These are phyloP conservation scores for Phaeoacremonium minimum DNA, from an alignment of 2,329 filamentous ascomycete genomes.

Conservation along the genomic window DNA sequence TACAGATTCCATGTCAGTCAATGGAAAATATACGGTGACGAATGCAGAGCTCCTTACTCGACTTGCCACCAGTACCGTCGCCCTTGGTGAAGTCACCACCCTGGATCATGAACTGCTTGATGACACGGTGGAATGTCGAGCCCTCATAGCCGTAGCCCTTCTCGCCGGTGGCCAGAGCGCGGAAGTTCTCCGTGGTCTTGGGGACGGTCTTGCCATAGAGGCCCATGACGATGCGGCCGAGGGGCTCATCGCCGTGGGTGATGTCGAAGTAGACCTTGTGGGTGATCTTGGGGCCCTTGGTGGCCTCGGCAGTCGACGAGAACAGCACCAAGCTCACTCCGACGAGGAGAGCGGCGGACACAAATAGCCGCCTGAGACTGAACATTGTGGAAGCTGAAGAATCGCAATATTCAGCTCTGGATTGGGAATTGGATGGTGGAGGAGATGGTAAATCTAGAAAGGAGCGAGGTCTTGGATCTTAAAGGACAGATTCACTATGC, in stretches of 20 bases:
- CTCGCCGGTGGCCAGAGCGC: constrained; percentile 77
- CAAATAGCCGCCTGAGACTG: constrained; percentile 64
- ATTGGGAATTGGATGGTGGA: constrained; percentile 1
- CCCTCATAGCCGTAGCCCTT: constrained; percentile 82
- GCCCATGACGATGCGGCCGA: constrained; percentile 75
- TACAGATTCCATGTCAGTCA: constrained; percentile 19
- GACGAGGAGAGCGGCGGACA: constrained; percentile 71
- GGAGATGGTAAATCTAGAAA: neutral
- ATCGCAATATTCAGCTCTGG: constrained; percentile 1
- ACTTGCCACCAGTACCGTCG: constrained; percentile 81
- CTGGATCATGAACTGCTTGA: constrained; percentile 90
- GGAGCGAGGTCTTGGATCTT: neutral
- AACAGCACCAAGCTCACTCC: constrained; percentile 73
- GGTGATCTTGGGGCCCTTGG: constrained; percentile 91
- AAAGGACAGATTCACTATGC: neutral
- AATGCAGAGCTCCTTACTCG: constrained; percentile 50
- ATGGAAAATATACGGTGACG: neutral
- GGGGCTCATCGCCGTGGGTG: constrained; percentile 65
- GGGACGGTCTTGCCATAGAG: constrained; percentile 86
- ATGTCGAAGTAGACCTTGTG: constrained; percentile 93
- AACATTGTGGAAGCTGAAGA: constrained; percentile 58
- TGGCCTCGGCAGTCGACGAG: constrained; percentile 67
- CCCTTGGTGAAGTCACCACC: constrained; percentile 83
- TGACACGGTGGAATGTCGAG: constrained; percentile 83
- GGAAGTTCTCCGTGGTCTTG: constrained; percentile 70